These are phyloP conservation scores for Paulinella micropora DNA, from an alignment of 78 protist genomes.

Conservation along the genomic window DNA sequence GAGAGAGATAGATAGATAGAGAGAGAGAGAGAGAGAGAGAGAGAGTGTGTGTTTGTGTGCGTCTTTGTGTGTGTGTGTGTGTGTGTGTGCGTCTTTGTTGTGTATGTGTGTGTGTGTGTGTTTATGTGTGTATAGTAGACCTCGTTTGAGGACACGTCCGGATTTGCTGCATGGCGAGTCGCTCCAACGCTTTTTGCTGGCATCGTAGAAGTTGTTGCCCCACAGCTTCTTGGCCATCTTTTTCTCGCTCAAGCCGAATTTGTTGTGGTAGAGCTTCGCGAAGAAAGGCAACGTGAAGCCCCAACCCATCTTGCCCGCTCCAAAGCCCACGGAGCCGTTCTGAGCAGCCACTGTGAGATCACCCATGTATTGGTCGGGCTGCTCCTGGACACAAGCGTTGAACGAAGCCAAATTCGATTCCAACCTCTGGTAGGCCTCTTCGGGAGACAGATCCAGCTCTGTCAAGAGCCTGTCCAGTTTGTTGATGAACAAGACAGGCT, in stretches of 20 bases:
- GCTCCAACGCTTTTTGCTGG: conserved; percentile 82
- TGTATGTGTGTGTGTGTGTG: too few species aligned
- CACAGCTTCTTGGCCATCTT: conserved; percentile 81
- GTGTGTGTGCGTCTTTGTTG: too few species aligned
- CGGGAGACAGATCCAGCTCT: not conserved
- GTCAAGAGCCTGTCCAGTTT: conserved; percentile 92
- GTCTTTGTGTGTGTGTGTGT: too few species aligned
- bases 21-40: too few species aligned
- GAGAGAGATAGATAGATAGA: too few species aligned
- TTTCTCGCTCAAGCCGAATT: conserved; percentile 50
- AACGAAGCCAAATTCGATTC: conserved; percentile 43
- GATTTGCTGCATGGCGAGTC: too few species aligned
- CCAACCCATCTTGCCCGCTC: conserved; percentile 66
- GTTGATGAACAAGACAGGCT: conserved; percentile 83
- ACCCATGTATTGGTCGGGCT: conserved; percentile 75
- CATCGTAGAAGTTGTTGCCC: conserved; percentile 94
- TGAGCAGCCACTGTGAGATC: conserved; percentile 68
- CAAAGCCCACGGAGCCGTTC: conserved; percentile 90
- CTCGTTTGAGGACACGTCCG: too few species aligned
- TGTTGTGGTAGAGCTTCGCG: conserved; percentile 63
- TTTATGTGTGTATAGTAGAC: too few species aligned
- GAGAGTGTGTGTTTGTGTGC: too few species aligned
- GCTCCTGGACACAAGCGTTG: conserved; percentile 58
- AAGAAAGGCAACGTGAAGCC: conserved; percentile 36
- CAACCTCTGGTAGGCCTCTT: conserved; percentile 33